These are phyloP conservation scores for Escallonia rubra DNA, from an alignment of 129 eudicot genomes.

Conservation along the genomic window DNA sequence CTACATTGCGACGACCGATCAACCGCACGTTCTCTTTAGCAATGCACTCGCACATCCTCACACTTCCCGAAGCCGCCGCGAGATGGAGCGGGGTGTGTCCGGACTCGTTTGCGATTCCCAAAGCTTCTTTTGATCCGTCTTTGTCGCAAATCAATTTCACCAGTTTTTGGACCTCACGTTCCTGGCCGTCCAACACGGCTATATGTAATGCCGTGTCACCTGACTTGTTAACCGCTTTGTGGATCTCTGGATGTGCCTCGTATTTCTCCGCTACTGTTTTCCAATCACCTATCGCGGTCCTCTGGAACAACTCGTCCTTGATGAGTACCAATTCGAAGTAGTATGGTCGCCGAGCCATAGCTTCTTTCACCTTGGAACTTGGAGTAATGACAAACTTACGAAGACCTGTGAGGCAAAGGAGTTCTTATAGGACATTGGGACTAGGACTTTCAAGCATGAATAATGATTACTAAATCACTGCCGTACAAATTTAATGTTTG, in stretches of 20 bases:
- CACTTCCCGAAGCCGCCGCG: conserved; percentile 10
- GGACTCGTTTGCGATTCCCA: not conserved
- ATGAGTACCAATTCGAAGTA: not conserved
- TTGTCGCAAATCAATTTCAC: not conserved
- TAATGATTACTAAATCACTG: too few species aligned
- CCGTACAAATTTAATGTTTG: too few species aligned
- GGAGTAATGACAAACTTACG: not conserved
- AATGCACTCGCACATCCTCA: conserved; percentile 5
- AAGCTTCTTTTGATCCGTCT: not conserved
- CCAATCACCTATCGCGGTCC: conserved; percentile 6
- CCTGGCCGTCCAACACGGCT: conserved; percentile 10
- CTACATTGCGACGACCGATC: conserved; percentile 3
- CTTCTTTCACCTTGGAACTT: not conserved
- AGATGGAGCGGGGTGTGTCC: conserved; percentile 13
- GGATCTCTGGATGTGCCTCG: not conserved
- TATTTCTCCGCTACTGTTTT: not conserved
- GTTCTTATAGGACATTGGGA: not conserved
- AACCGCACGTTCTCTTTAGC: not conserved
- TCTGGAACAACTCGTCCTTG: not conserved
- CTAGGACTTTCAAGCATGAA: not conserved
- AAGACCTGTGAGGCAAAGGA: not conserved
- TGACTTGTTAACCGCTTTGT: conserved; percentile 2
- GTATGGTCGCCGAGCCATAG: not conserved
- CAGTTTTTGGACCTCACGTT: not conserved
- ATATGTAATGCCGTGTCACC: conserved; percentile 9